Conservation (phyloP, 1,284 basidiomycete genomes). For the Schizopora paradoxa region DNA sequence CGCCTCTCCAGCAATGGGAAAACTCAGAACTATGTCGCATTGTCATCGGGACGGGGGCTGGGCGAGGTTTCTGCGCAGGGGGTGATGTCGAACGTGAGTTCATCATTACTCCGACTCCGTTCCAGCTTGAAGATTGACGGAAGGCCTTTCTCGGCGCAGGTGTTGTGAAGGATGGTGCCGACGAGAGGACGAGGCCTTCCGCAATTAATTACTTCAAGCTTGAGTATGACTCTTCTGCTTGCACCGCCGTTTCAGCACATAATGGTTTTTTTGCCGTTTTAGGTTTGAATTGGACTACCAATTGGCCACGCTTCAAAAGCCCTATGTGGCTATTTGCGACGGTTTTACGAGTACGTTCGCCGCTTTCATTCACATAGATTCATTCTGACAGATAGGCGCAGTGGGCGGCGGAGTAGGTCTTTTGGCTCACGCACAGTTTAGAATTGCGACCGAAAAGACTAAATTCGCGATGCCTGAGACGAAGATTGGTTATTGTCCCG, state of each 20-base stretch:
- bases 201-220: slow-evolving; percentile 86
- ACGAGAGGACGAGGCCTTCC: slow-evolving; percentile 46
- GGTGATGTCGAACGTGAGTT: slow-evolving; percentile 85
- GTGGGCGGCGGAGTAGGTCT: slow-evolving; percentile 98
- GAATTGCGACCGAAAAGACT: slow-evolving; percentile 93
- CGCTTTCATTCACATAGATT: slow-evolving; percentile 7
- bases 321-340: slow-evolving; percentile 88
- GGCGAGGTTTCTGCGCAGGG: slow-evolving; percentile 89
- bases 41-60: slow-evolving; percentile 74
- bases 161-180: slow-evolving; percentile 46
- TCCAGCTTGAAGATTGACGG: slow-evolving; percentile 14
- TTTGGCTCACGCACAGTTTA: slow-evolving; percentile 82
- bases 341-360: slow-evolving; percentile 78
- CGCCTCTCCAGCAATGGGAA: slow-evolving; percentile 65
- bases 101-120: slow-evolving; percentile 14
- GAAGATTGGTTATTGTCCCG: slow-evolving; percentile 85
- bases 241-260: slow-evolving; percentile 3
- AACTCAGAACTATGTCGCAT: slow-evolving; percentile 68
- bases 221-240: slow-evolving; percentile 55
- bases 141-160: slow-evolving; percentile 33
- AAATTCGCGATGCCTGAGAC: slow-evolving; percentile 97
- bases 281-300: slow-evolving; percentile 89
- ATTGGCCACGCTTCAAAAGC: slow-evolving; percentile 76
- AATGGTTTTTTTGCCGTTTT: slow-evolving; percentile 13
- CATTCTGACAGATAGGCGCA: slow-evolving; percentile 32